Evolutionary conservation across 2,329 filamentous ascomycete species (phyloP).

Genomic region (Curvularia hawaiiensis): DNA sequence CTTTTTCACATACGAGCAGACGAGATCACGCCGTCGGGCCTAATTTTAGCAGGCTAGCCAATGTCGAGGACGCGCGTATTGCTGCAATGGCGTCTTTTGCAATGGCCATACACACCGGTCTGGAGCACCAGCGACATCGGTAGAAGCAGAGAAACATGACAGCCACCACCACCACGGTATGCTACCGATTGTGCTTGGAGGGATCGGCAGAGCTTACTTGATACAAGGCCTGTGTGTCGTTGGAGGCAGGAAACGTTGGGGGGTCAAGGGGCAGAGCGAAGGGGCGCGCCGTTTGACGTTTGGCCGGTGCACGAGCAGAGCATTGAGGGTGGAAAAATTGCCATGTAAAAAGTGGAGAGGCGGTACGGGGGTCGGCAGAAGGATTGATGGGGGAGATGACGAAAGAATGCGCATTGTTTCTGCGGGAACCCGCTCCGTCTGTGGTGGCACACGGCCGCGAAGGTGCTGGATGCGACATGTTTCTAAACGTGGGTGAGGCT

Average conservation of each 20-base stretch:
- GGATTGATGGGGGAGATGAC: constrained; percentile 15
- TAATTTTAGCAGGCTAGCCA: constrained; percentile 20
- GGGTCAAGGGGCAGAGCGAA: not conserved
- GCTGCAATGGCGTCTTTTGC: not conserved
- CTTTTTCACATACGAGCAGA: constrained; percentile 13
- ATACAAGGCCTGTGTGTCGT: constrained; percentile 7
- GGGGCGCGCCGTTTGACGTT: constrained; percentile 12
- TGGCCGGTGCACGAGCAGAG: constrained; percentile 3
- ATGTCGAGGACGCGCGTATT: constrained; percentile 26
- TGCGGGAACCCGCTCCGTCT: constrained; percentile 20
- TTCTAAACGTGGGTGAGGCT: constrained; percentile 4
- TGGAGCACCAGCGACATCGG: not conserved
- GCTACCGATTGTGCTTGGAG: constrained; percentile 20
- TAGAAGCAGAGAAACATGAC: not conserved
- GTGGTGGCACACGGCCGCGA: constrained; percentile 12
- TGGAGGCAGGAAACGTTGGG: constrained; percentile 2
- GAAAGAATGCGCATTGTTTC: constrained; percentile 20
- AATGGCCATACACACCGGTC: not conserved
- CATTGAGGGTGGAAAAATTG: constrained; percentile 1
- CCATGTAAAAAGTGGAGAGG: constrained; percentile 8
- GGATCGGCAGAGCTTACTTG: not conserved
- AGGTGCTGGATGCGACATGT: constrained; percentile 8
- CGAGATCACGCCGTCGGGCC: constrained; percentile 13
- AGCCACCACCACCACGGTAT: constrained; percentile 6
- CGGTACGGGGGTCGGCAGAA: not conserved